Base-by-base conservation (phyloP, 768 basidiomycete species). In the Russula ochroleuca region DNA sequence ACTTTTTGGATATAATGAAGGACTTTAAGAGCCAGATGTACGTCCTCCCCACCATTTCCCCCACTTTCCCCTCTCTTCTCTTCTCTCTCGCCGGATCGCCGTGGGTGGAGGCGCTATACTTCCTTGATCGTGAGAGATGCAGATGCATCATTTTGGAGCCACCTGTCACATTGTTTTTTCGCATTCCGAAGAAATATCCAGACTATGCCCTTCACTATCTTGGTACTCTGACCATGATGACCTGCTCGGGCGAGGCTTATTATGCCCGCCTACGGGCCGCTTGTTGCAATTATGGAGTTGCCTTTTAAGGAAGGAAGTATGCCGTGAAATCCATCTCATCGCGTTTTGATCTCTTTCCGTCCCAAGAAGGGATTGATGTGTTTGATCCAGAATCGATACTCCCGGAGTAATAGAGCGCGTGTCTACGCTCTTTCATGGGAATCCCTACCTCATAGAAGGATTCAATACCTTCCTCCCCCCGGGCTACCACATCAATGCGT, bases 401-500 rank as follows among this genome's bases (percentile, higher is more conserved):
- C 95, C 95, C 10, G 94, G 94, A 57, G 95, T 98, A 72, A 98
- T 98, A 72, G 85, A 93, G 69, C 90, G 95, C 61, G 95, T 98
- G 59, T 96, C 94, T 8, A 84, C 82, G 69, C 85, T 98, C 48
- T 98, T 98, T 75, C 85, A 92, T 68, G 92, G 92, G 8, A 92
- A 95, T 74, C 92, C 89, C 6, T 72, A 80, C 59, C 88, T 98
- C 70, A 97, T 98, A 57, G 90, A 95, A 74, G 95, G 95, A 23
- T 98, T 98, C 85, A 98, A 98, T 77, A 97, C 95, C 2, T 98
- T 98, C 76, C 82, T 98, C 14, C 95, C 95, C 5, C 82, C 88
- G 52, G 95, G 95, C 35, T 98, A 97, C 76, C 88, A 92, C 64
- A 97, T 98, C 73, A 94, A 97, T 72, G 80, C 87, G 71, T 87